Base-by-base conservation (phyloP, 305 asterid genomes). In the Fraxinus angustifolia region DNA sequence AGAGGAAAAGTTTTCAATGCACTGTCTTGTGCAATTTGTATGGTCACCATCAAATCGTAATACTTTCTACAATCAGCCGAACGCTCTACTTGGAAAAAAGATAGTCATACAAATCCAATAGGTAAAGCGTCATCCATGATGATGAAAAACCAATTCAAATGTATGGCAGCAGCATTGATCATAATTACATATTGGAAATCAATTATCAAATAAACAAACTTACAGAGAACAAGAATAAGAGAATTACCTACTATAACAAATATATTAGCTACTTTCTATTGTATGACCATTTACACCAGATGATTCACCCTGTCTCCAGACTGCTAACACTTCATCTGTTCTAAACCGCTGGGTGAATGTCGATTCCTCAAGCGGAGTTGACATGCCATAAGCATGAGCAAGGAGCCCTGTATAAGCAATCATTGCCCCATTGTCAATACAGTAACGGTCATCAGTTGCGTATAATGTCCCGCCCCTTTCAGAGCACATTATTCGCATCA, bases 361-460 rank as follows among this genome's bases (percentile, higher is more conserved):
- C 16, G 99, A 90, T 85, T 94, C 98, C 80, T 96, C 96, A 3
- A 96, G 83, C 0, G 93, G 97, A 23, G 97, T 96, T 11, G 95
- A 79, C 3, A 80, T 48, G 16, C 98, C 99, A 67, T 92, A 87
- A 21, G 98, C 97, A 65, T 83, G 90, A 48, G 92, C 98, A 77
- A 96, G 91, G 68, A 96, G 93, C 31, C 99, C 99, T 0, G 99
- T 93, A 81, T 96, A 96, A 45, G 99, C 99, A 83, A 96, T 96
- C 99, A 96, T 96, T 10, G 98, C 99, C 42, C 99, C 99, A 10
- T 96, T 96, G 88, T 96, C 98, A 68, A 96, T 48, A 75, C 99
- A 96, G 80, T 96, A 96, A 62, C 99, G 89, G 73, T 96, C 99
- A 75, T 96, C 99, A 10, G 99, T 94, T 2, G 99, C 92, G 76